These are phyloP conservation scores for Zoysia pacifica DNA, from an alignment of 176 grass and related monocot genomes.

Conservation along the genomic window DNA sequence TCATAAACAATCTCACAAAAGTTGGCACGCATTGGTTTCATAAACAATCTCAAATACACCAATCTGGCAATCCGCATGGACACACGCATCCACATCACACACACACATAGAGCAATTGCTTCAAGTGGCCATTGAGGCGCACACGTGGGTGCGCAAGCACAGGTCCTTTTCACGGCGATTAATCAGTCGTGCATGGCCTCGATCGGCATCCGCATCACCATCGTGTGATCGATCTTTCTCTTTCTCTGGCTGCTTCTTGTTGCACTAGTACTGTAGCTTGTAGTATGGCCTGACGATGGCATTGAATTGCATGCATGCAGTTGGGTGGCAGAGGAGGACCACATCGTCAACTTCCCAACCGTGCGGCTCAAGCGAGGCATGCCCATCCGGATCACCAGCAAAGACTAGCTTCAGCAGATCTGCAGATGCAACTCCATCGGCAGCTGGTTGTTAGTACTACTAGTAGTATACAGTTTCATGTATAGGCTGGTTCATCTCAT, in stretches of 20 bases:
- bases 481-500: neutral
- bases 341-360: slow-evolving; percentile 91
- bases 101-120: neutral
- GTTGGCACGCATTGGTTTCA: neutral
- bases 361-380: slow-evolving; percentile 85
- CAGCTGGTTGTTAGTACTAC: neutral
- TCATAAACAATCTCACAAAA: neutral
- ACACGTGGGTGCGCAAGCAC: slow-evolving; percentile 3
- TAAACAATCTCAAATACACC: neutral
- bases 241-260: neutral
- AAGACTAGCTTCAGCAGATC: neutral
- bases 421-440: neutral
- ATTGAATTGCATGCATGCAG: slow-evolving; percentile 39
- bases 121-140: neutral
- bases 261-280: neutral
- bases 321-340: slow-evolving; percentile 93
- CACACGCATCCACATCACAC: neutral
- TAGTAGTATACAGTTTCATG: neutral
- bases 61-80: neutral
- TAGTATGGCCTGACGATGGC: slow-evolving; percentile 1
- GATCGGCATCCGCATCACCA: slow-evolving; percentile 2
- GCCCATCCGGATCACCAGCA: slow-evolving; percentile 69
- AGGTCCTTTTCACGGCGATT: slow-evolving; percentile 39
- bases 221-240: slow-evolving; percentile 6
- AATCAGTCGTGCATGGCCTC: slow-evolving; percentile 21